phyloP scores from a whole-genome alignment of 257 asterid genomes.

The Verbena officinalis region DNA sequence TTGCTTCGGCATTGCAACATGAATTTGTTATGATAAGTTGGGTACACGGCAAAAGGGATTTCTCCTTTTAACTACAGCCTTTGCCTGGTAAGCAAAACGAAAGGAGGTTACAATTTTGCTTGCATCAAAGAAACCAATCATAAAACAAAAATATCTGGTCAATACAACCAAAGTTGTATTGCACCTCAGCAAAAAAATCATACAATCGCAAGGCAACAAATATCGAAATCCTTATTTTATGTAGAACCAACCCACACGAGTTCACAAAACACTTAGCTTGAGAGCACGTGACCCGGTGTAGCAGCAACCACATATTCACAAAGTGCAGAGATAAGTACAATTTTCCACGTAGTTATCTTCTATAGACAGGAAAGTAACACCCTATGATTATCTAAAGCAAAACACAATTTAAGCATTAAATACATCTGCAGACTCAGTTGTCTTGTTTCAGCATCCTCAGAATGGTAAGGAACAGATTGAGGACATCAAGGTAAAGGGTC shows the following conservation, averaged over 20 bases:
- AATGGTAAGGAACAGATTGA: slow-evolving; percentile 95
- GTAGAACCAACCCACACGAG: slow-evolving; percentile 21
- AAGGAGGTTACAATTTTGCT: background rate
- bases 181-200: slow-evolving; percentile 8
- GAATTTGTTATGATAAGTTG: too few species aligned
- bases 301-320: slow-evolving; percentile 37
- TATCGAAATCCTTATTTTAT: slow-evolving; percentile 24
- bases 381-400: slow-evolving; percentile 22
- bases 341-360: slow-evolving; percentile 32
- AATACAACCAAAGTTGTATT: background rate
- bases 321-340: slow-evolving; percentile 26
- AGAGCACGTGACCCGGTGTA: slow-evolving; percentile 26
- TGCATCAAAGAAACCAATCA: background rate
- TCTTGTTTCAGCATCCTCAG: slow-evolving; percentile 87
- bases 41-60: too few species aligned
- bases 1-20: too few species aligned
- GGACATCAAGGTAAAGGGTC: slow-evolving; percentile 87
- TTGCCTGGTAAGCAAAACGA: too few species aligned
- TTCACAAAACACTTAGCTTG: slow-evolving; percentile 20
- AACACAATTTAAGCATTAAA: slow-evolving; percentile 15
- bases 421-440: slow-evolving; percentile 43
- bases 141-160: background rate
- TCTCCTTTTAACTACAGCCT: too few species aligned
- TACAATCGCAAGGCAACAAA: background rate
- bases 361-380: slow-evolving; percentile 24